These are phyloP conservation scores for Beauveria medogensis DNA, from an alignment of 2,329 filamentous ascomycete genomes.

Conservation along the genomic window DNA sequence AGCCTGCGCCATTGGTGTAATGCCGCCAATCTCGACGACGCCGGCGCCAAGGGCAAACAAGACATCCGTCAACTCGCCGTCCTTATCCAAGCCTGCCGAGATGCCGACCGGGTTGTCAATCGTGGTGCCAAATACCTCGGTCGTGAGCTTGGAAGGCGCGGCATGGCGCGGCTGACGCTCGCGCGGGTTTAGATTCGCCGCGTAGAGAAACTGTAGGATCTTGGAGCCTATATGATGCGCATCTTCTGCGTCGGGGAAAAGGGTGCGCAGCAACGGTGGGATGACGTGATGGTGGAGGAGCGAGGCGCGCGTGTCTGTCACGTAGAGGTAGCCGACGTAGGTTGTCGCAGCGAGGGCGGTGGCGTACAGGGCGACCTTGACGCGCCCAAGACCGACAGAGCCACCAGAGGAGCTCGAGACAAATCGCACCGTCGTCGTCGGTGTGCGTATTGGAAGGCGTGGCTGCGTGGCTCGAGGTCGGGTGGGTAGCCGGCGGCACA, in stretches of 20 bases:
- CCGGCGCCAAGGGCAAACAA: slow-evolving; percentile 79
- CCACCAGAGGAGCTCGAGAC: slow-evolving; percentile 21
- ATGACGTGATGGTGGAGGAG: slow-evolving; percentile 56
- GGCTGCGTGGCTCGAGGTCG: not conserved
- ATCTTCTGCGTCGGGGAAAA: slow-evolving; percentile 75
- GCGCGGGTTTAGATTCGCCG: slow-evolving; percentile 68
- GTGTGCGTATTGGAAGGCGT: not conserved
- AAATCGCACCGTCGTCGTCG: slow-evolving; percentile 2
- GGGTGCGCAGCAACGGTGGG: slow-evolving; percentile 55
- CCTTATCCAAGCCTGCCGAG: slow-evolving; percentile 92
- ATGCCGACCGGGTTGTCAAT: slow-evolving; percentile 86
- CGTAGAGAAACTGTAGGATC: slow-evolving; percentile 63
- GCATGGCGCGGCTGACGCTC: slow-evolving; percentile 53
- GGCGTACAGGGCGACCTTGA: slow-evolving; percentile 32
- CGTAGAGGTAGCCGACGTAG: slow-evolving; percentile 54
- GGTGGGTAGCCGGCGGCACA: not conserved
- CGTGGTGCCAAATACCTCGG: slow-evolving; percentile 63
- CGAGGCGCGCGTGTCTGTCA: slow-evolving; percentile 67
- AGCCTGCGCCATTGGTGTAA: slow-evolving; percentile 76
- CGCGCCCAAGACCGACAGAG: slow-evolving; percentile 21
- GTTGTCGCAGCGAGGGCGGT: slow-evolving; percentile 33
- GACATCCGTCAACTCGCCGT: slow-evolving; percentile 78
- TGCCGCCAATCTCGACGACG: slow-evolving; percentile 86
- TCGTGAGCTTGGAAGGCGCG: slow-evolving; percentile 24
- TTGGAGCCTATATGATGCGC: slow-evolving; percentile 77